Conservation (phyloP, 1,284 basidiomycete species). For the Exsudoporus floridanus region DNA sequence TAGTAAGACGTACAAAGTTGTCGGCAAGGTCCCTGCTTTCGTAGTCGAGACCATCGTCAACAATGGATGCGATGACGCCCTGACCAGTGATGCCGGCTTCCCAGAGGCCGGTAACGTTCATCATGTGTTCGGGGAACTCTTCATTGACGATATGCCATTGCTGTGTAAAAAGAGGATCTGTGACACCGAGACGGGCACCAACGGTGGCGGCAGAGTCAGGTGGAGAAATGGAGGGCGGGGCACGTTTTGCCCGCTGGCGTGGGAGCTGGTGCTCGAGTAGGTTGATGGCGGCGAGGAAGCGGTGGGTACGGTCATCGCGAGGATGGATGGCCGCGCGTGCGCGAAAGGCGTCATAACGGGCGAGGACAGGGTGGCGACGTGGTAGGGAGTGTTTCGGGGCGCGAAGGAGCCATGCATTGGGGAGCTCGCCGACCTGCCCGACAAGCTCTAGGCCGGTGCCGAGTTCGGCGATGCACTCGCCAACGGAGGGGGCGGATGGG, state of each 20-base stretch:
- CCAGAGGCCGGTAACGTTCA: conserved; percentile 87
- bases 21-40: conserved; percentile 82
- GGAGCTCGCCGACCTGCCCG: conserved; percentile 84
- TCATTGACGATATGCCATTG: conserved; percentile 96
- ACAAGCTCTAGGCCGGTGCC: conserved; percentile 85
- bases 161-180: conserved; percentile 83
- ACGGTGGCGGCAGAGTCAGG: conserved; percentile 45
- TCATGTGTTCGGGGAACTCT: conserved; percentile 71
- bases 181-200: conserved; percentile 66
- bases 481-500: conserved; percentile 49
- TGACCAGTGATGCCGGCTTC: conserved; percentile 83
- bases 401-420: conserved; percentile 85
- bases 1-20: conserved; percentile 77
- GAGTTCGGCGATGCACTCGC: conserved; percentile 59
- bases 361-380: conserved; percentile 50
- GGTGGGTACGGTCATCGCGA: conserved; percentile 36
- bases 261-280: conserved; percentile 59
- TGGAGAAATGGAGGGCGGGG: conserved; percentile 55
- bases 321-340: conserved; percentile 32
- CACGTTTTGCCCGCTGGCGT: conserved; percentile 66
- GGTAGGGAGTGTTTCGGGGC: conserved; percentile 39
- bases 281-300: conserved; percentile 53
- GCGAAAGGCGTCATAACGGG: conserved; percentile 49
- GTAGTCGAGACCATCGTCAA: conserved; percentile 97
- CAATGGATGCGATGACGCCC: conserved; percentile 85